phyloP scores from a whole-genome alignment of 1,284 basidiomycete species.

The Papiliotrema laurentii region DNA sequence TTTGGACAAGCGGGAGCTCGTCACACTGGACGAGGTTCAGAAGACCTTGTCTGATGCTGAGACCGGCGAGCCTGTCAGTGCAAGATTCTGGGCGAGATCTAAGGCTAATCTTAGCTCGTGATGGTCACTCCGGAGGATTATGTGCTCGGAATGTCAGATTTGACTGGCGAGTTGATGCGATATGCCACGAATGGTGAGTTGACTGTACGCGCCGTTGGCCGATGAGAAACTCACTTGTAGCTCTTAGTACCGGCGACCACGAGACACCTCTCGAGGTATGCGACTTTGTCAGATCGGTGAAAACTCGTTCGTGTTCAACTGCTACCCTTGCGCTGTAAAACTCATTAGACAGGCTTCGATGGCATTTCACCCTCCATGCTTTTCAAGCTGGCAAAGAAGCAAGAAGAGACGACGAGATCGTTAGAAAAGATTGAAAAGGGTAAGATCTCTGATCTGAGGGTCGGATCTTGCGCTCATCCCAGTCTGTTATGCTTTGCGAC shows the following conservation, averaged over 20 bases:
- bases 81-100: background rate
- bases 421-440: constrained; percentile 92
- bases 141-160: constrained; percentile 83
- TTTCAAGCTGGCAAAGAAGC: constrained; percentile 72
- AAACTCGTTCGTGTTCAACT: constrained; percentile 58
- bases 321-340: background rate
- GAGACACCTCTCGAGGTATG: constrained; percentile 66
- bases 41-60: constrained; percentile 55
- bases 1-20: constrained; percentile 65
- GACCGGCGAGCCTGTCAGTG: constrained; percentile 59
- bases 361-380: constrained; percentile 28
- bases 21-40: constrained; percentile 69
- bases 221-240: constrained; percentile 18
- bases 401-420: constrained; percentile 75
- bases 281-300: constrained; percentile 72
- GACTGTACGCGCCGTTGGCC: background rate
- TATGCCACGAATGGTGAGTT: constrained; percentile 66
- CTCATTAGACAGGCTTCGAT: constrained; percentile 29
- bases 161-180: constrained; percentile 95
- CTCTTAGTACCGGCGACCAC: constrained; percentile 63
- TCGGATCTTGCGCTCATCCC: constrained; percentile 3
- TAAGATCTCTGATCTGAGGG: constrained; percentile 43
- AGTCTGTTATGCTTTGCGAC: constrained; percentile 48
- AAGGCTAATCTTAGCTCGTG: constrained; percentile 35
- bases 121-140: constrained; percentile 81